These are phyloP conservation scores for Fusarium algeriense DNA, from an alignment of 2,329 filamentous ascomycete genomes.

Conservation along the genomic window DNA sequence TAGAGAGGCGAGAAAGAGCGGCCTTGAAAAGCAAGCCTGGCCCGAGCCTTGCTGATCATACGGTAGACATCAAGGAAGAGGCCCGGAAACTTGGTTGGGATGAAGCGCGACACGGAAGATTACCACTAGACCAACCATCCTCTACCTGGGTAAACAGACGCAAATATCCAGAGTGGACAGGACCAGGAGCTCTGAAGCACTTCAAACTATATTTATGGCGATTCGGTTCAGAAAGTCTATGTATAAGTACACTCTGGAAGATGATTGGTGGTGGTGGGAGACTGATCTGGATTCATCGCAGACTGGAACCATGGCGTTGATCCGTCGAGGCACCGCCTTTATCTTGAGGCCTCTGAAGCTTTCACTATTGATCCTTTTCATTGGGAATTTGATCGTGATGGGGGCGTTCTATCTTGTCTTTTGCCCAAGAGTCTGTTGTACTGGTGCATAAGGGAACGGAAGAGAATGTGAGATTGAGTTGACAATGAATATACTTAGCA, in stretches of 20 bases:
- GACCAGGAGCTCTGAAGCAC: neutral
- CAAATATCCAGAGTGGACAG: neutral
- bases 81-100: neutral
- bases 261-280: neutral
- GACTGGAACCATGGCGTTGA: neutral
- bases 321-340: too few relatives aligned
- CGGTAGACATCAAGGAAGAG: neutral
- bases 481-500: too few relatives aligned
- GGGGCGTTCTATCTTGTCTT: too few relatives aligned
- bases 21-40: fast-evolving
- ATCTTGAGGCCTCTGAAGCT: neutral
- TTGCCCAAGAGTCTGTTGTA: too few relatives aligned
- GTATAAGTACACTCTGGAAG: neutral
- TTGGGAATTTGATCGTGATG: neutral
- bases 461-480: too few relatives aligned
- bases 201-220: fast-evolving
- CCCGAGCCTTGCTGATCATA: fast-evolving
- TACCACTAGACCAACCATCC: neutral
- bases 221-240: neutral
- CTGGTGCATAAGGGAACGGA: too few relatives aligned
- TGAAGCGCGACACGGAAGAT: neutral
- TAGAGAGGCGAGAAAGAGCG: neutral
- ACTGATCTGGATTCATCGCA: neutral
- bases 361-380: neutral
- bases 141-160: neutral